phyloP scores from a whole-genome alignment of 495 filamentous ascomycete genomes.

The Entonaema liquescens region DNA sequence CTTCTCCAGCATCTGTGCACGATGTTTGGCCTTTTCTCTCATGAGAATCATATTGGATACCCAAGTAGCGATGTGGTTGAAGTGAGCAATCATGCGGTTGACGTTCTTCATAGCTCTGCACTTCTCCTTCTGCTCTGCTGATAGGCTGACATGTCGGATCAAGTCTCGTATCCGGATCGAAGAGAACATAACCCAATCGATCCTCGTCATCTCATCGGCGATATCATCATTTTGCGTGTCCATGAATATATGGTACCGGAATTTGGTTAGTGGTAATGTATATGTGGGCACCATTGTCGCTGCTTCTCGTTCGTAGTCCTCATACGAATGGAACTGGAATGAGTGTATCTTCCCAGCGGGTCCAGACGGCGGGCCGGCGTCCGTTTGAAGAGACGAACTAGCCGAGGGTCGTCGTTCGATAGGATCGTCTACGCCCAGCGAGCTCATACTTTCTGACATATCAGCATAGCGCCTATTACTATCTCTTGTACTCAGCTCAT shows the following conservation, averaged over 20 bases:
- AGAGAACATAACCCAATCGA: slow-evolving; percentile 97
- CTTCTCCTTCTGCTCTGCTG: slow-evolving; percentile 74
- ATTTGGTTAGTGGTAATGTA: slow-evolving; percentile 70
- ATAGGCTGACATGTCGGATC: slow-evolving; percentile 85
- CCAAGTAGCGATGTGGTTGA: slow-evolving; percentile 94
- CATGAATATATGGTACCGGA: slow-evolving; percentile 86
- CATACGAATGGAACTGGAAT: slow-evolving; percentile 68
- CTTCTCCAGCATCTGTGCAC: slow-evolving; percentile 88
- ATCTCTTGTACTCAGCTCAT: slow-evolving; percentile 32
- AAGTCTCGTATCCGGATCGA: slow-evolving; percentile 95
- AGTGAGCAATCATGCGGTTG: slow-evolving; percentile 92
- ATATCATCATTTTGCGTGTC: slow-evolving; percentile 80
- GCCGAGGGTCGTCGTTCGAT: slow-evolving; percentile 56
- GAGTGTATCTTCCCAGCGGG: slow-evolving; percentile 43
- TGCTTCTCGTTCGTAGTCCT: slow-evolving; percentile 79
- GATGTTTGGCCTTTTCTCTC: slow-evolving; percentile 94
- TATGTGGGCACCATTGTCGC: slow-evolving; percentile 70
- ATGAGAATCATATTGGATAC: slow-evolving; percentile 91
- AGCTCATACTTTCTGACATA: slow-evolving; percentile 54
- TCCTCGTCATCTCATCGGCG: slow-evolving; percentile 89
- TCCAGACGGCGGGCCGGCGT: slow-evolving; percentile 11
- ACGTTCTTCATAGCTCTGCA: slow-evolving; percentile 84
- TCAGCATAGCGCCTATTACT: slow-evolving; percentile 40
- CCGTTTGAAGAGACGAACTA: slow-evolving; percentile 51
- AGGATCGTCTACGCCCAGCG: slow-evolving; percentile 55